Base-by-base conservation (phyloP, 148 eudicot species). In the Vaccinium macrocarpon region DNA sequence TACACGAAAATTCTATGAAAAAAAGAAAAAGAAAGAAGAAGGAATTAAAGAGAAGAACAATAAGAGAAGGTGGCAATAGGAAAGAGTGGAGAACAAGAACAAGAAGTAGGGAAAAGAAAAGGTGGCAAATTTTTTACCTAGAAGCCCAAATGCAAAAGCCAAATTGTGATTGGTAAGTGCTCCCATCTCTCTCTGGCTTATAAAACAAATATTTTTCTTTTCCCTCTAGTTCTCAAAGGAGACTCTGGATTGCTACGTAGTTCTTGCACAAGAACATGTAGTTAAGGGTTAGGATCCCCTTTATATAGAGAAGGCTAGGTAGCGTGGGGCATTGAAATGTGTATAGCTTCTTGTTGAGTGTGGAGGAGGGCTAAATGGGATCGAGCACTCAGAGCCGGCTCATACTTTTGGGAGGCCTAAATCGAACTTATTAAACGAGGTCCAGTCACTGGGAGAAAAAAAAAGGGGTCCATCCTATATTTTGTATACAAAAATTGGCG, bases 71-170 rank as follows among this genome's bases (percentile, higher is more conserved):
- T 35, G 38, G 38, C 38, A 35, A 35, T 35, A 35, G 38, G 38
- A 35, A 35, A 35, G 38, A n/a, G 64, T 8, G 52, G 19, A 35
- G 48, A 23, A 77, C 25, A 46, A 70, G 29, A 2, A 70, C 19
- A 25, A 42, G 66, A 7, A 79, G 35, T 2, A 32, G 66, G 10
- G 29, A 38, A 13, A 79, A 8, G 23, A 79, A 49, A 16, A 25
- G n/a, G 42, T 23, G 42, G 19, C 38, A 15, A 25, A 38, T 19
- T 55, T 11, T 64, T 80, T 92, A 95, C 98, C 98, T 71, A 95
- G 88, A 80, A 95, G 89, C 84, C 98, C 98, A 86, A 95, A 93
- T 68, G 82, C 91, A 84, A 92, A 90, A 85, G 92, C 92, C 92
- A 88, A 90, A 32, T 87, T 84, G 48, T 80, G 87, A 88, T 27